Conservation (phyloP, 2,329 filamentous ascomycete genomes). For the Rutstroemia sp. region DNA sequence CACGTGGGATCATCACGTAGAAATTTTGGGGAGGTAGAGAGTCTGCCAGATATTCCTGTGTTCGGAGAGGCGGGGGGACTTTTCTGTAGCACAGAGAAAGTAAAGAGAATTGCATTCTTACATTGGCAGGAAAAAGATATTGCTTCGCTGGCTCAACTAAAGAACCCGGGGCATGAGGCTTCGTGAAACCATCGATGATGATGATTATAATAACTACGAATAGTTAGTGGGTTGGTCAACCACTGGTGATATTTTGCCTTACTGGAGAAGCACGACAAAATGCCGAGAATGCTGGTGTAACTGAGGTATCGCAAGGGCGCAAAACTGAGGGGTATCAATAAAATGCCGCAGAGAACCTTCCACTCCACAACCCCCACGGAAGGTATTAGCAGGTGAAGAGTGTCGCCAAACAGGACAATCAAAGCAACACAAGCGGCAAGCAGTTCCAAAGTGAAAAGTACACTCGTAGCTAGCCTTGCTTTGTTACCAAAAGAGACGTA, state of each 20-base stretch:
- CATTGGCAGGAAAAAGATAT: constrained; percentile 71
- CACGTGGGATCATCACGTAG: too few relatives aligned
- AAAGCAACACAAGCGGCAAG: constrained; percentile 83
- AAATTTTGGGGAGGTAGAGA: too few relatives aligned
- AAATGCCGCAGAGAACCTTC: constrained; percentile 76
- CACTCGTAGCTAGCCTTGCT: constrained; percentile 73
- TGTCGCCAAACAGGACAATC: constrained; percentile 89
- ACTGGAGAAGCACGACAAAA: constrained; percentile 83
- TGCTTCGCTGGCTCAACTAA: constrained; percentile 73
- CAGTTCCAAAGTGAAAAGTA: constrained; percentile 83
- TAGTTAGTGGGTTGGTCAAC: not conserved
- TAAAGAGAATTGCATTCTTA: not conserved
- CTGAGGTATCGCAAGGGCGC: constrained; percentile 76
- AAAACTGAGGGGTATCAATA: constrained; percentile 78
- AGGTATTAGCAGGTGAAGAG: constrained; percentile 70
- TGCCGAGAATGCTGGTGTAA: constrained; percentile 88
- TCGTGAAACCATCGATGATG: constrained; percentile 78
- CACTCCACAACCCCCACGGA: constrained; percentile 61
- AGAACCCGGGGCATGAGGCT: constrained; percentile 71
- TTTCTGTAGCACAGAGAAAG: not conserved
- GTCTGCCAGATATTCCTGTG: too few relatives aligned
- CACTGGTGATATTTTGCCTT: constrained; percentile 34
- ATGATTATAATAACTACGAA: constrained; percentile 71
- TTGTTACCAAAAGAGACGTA: constrained; percentile 82
- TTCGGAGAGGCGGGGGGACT: not conserved